phyloP scores from a whole-genome alignment of 352 stramenopile genomes.

The Globisporangium barbulae region DNA sequence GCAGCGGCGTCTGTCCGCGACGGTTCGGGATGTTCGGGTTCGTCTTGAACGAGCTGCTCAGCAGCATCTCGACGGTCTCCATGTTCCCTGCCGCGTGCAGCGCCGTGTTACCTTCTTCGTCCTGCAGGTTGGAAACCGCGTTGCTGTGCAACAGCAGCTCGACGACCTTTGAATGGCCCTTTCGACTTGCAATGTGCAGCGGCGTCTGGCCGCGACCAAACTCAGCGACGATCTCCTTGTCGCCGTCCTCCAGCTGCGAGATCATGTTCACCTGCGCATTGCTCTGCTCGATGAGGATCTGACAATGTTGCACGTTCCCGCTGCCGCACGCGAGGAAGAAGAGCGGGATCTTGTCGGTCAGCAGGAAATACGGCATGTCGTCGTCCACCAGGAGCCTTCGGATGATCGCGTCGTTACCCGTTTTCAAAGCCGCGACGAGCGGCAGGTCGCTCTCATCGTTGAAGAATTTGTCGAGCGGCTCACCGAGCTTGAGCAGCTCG shows the following conservation, averaged over 20 bases:
- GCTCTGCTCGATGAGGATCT: conserved; percentile 64
- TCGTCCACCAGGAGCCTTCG: conserved; percentile 69
- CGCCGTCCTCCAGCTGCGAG: conserved; percentile 67
- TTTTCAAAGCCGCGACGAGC: conserved; percentile 65
- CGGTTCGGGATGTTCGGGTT: conserved; percentile 83
- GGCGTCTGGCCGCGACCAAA: conserved; percentile 73
- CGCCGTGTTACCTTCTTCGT: conserved; percentile 79
- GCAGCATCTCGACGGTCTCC: conserved; percentile 58
- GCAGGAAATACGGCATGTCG: conserved; percentile 60
- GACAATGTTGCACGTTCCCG: conserved; percentile 64
- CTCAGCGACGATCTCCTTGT: conserved; percentile 72
- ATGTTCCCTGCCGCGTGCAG: conserved; percentile 68
- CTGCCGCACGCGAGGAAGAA: conserved; percentile 73
- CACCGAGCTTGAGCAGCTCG: conserved; percentile 53
- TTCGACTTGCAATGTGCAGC: conserved; percentile 73
- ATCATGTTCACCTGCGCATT: conserved; percentile 73
- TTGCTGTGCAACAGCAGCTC: conserved; percentile 62
- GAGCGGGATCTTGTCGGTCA: conserved; percentile 76
- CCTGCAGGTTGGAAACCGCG: conserved; percentile 69
- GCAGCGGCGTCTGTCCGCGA: conserved; percentile 65
- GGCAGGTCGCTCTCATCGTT: conserved; percentile 56
- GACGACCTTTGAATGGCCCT: conserved; percentile 59
- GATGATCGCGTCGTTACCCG: conserved; percentile 72
- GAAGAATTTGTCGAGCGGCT: conserved; percentile 44
- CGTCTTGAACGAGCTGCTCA: conserved; percentile 56